Conservation (phyloP, 768 basidiomycete species). For the Omphalotus guepiniiformis region DNA sequence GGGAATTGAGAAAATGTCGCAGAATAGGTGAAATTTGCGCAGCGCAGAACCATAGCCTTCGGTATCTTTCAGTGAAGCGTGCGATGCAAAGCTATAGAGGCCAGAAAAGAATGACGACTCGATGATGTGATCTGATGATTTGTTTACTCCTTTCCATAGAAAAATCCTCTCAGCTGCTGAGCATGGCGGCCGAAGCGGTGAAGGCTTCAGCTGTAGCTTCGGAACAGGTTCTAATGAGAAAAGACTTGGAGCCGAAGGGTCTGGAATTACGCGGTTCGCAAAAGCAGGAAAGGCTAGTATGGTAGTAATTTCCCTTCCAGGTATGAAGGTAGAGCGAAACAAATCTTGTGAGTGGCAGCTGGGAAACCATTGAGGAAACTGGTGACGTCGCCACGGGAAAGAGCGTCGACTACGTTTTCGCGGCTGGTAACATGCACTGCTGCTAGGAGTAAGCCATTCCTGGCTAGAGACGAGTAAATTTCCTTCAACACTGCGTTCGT, state of each 20-base stretch:
- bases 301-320: conserved; percentile 12
- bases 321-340: conserved; percentile 14
- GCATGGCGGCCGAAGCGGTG: conserved; percentile 20
- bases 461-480: conserved; percentile 18
- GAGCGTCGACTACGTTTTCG: conserved; percentile 26
- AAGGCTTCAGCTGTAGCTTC: conserved; percentile 12
- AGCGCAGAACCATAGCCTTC: conserved; percentile 16
- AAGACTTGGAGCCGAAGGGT: not conserved
- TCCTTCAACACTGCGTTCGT: conserved; percentile 26
- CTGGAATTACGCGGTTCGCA: not conserved
- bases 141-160: conserved; percentile 29
- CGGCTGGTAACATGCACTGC: conserved; percentile 17
- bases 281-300: not conserved
- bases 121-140: conserved; percentile 19
- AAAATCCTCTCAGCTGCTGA: conserved; percentile 20
- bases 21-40: conserved; percentile 26
- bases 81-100: conserved; percentile 17
- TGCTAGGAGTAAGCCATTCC: conserved; percentile 7
- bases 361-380: conserved; percentile 18
- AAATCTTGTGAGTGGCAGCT: not conserved
- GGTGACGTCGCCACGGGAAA: conserved; percentile 24
- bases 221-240: not conserved
- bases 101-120: conserved; percentile 15
- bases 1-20: conserved; percentile 25
- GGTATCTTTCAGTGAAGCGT: conserved; percentile 18